Evolutionary conservation across 2,329 filamentous ascomycete genomes (phyloP).

Genomic region (Fonsecaea nubica): DNA sequence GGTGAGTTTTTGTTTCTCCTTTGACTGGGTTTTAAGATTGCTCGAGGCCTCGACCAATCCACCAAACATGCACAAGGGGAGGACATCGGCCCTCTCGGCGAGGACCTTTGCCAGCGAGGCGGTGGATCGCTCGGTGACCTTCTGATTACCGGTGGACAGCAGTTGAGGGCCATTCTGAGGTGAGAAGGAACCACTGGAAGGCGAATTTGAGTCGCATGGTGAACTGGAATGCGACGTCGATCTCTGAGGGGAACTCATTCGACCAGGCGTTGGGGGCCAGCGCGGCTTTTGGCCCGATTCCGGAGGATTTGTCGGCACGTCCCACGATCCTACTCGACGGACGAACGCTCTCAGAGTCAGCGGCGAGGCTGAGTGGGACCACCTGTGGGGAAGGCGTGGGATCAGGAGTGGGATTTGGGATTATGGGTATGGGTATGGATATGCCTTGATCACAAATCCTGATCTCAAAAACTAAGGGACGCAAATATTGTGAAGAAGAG

Average conservation of each 20-base stretch:
- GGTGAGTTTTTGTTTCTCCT: slow-evolving; percentile 22
- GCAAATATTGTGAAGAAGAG: not conserved
- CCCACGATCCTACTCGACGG: not conserved
- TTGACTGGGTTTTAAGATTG: slow-evolving; percentile 9
- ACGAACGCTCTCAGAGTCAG: not conserved
- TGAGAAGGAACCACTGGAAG: slow-evolving; percentile 9
- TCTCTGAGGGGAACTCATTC: not conserved
- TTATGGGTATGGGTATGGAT: not conserved
- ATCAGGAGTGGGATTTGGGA: not conserved
- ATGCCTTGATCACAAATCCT: not conserved
- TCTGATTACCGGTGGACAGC: slow-evolving; percentile 1
- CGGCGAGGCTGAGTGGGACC: not conserved
- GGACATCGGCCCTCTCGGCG: slow-evolving; percentile 11
- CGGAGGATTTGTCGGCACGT: not conserved
- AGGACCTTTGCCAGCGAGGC: slow-evolving; percentile 20
- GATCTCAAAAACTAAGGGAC: not conserved
- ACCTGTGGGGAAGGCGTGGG: not conserved
- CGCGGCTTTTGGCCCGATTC: not conserved
- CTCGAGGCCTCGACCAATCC: slow-evolving; percentile 30
- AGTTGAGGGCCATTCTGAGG: not conserved
- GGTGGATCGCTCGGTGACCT: slow-evolving; percentile 13
- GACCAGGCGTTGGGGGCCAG: not conserved
- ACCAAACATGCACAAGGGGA: slow-evolving; percentile 25
- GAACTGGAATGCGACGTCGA: slow-evolving; percentile 4
- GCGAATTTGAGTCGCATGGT: slow-evolving; percentile 5